phyloP scores from a whole-genome alignment of 495 filamentous ascomycete genomes.

The Aspergillus saccharolyticus region DNA sequence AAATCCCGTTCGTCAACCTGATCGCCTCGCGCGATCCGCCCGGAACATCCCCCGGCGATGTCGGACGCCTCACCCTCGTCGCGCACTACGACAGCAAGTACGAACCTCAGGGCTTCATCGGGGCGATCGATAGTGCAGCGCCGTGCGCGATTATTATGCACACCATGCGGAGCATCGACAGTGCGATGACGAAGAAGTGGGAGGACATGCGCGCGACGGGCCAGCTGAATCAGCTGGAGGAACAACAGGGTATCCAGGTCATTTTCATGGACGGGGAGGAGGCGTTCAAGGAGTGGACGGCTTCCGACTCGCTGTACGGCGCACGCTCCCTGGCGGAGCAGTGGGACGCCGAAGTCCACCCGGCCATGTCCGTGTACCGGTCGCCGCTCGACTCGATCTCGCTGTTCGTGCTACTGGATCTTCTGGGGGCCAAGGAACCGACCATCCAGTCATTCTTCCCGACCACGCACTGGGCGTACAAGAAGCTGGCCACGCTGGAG shows the following conservation, averaged over 20 bases:
- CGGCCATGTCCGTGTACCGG: conserved; percentile 66
- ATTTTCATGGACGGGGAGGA: conserved; percentile 92
- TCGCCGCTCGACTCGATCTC: conserved; percentile 72
- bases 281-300: conserved; percentile 75
- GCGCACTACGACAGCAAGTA: conserved; percentile 93
- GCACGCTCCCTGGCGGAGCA: conserved; percentile 68
- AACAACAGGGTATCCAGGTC: conserved; percentile 81
- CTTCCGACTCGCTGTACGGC: conserved; percentile 80
- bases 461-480: conserved; percentile 92
- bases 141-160: conserved; percentile 92
- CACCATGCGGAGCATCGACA: conserved; percentile 72
- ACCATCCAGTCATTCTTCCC: conserved; percentile 73
- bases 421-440: conserved; percentile 70
- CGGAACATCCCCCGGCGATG: conserved; percentile 64
- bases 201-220: conserved; percentile 59
- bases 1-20: conserved; percentile 81
- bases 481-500: conserved; percentile 63
- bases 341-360: conserved; percentile 64
- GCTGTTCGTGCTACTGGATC: conserved; percentile 87
- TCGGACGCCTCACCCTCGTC: conserved; percentile 76
- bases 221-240: conserved; percentile 49
- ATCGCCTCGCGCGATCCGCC: conserved; percentile 89
- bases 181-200: conserved; percentile 76
- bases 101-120: conserved; percentile 81
- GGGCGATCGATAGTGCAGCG: conserved; percentile 86